phyloP scores from a whole-genome alignment of 805 yeast species.

The Starmerella gropengiesseri region DNA sequence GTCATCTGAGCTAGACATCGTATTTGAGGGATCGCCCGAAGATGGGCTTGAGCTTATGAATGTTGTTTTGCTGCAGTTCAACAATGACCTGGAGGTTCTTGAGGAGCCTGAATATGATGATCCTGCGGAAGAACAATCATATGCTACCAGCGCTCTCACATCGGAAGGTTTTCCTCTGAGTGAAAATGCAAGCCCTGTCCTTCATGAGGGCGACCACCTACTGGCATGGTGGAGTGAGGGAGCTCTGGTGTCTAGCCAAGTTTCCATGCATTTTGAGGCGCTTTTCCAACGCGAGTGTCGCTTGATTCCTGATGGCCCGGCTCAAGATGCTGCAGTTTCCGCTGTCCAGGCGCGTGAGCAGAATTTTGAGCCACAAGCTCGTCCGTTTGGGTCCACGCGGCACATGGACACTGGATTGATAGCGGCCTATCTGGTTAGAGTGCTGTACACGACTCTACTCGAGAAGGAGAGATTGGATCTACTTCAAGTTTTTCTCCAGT shows the following conservation, averaged over 20 bases:
- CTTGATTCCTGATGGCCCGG: neutral
- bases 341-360: neutral
- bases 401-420: neutral
- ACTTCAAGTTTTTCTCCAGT: neutral
- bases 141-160: neutral
- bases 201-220: neutral
- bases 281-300: neutral
- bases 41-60: neutral
- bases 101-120: slow-evolving; percentile 1
- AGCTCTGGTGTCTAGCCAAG: neutral
- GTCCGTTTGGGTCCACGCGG: neutral
- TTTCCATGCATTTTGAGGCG: neutral
- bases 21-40: neutral
- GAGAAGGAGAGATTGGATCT: neutral
- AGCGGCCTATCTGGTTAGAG: neutral
- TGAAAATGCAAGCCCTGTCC: neutral
- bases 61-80: neutral
- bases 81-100: neutral
- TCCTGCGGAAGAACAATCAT: neutral
- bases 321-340: neutral
- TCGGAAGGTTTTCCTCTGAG: neutral
- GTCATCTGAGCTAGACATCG: slow-evolving; percentile 1
- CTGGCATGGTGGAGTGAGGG: slow-evolving; percentile 4
- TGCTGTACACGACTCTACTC: neutral
- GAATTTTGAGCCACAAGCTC: neutral